Evolutionary conservation across 2,329 filamentous ascomycete species (phyloP), one percentile per base, ranked within the genome.

Genomic region (Bipolaris zeicola): DNA sequence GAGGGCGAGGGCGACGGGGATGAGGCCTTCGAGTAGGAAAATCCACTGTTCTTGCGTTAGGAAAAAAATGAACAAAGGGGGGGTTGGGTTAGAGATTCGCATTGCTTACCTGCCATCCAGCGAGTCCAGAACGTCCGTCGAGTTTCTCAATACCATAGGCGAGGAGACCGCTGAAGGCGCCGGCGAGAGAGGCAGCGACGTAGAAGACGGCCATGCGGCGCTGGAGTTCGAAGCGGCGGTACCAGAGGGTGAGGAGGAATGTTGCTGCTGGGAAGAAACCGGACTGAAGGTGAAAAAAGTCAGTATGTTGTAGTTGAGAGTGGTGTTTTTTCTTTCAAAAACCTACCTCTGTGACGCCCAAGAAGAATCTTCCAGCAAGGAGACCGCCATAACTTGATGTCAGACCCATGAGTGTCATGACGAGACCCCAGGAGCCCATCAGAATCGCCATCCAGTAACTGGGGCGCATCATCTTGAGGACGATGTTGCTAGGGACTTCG

Each of bases 201-300:
- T 75, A 75, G 55, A 75, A 74, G 10, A 75, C 66, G 5, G 73
- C 72, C 69, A 75, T 70, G 4, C 73, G 69, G 11, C 69, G 67
- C 47, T 74, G 71, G 3, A 74, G 51, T 62, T 76, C 73, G 43
- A 68, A 72, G 10, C 73, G 67, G 2, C 66, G 66, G 45, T 76
- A 76, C 73, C 73, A 76, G 6, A 73, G 52, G 3, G 72, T 75
- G 7, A 76, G 57, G 11, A 74, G 52, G 47, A 74, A 74, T 0
- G 84, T 83, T 65, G 89, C 88, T 18, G 87, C 88, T 0, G 87
- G 87, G 3, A 89, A 78, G 51, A 90, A 77, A 0, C 87, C 87
- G 31, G 83, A 82, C 68, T 70, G 42, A 5, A 8, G 11, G 18
- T 24, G 20, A 2, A 13, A 28, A 24, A n/a, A 36, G 39, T 68